Percentiles rank a stretch among this genome's conserved stretches.
phyloP scores from a whole-genome alignment of 352 stramenopile genomes.

The Phytophthora fragariaefolia region DNA sequence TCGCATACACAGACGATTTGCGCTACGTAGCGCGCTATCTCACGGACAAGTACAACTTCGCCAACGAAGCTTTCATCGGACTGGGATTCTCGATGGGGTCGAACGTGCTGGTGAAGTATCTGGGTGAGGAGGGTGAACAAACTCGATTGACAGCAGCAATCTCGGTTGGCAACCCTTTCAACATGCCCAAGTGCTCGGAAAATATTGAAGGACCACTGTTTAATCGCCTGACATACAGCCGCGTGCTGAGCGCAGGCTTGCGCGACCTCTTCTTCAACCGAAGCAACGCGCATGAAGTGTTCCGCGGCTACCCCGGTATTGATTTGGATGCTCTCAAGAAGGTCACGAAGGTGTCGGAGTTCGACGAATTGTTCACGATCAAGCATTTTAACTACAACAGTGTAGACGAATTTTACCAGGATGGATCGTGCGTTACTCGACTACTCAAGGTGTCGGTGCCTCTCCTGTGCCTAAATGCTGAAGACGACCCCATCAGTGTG shows the following conservation, averaged over 20 bases:
- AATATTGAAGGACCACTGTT: slow-evolving; percentile 56
- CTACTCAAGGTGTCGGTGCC: slow-evolving; percentile 48
- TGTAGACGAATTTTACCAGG: slow-evolving; percentile 51
- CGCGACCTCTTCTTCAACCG: slow-evolving; percentile 64
- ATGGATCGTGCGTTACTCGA: slow-evolving; percentile 46
- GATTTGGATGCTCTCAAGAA: slow-evolving; percentile 50
- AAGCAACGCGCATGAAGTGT: slow-evolving; percentile 71
- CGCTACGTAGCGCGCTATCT: slow-evolving; percentile 51
- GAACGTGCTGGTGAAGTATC: slow-evolving; percentile 80
- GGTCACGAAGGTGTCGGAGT: slow-evolving; percentile 54
- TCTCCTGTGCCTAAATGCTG: slow-evolving; percentile 56
- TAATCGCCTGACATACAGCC: slow-evolving; percentile 67
- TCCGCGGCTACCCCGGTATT: slow-evolving; percentile 49
- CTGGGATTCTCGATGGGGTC: slow-evolving; percentile 77
- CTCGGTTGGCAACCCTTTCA: slow-evolving; percentile 75
- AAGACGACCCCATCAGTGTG: slow-evolving; percentile 65
- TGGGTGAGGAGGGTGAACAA: slow-evolving; percentile 58
- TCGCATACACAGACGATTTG: slow-evolving; percentile 73
- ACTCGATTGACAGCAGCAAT: slow-evolving; percentile 52
- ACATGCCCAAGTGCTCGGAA: slow-evolving; percentile 54
- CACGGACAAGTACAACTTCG: slow-evolving; percentile 48
- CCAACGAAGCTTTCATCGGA: slow-evolving; percentile 45
- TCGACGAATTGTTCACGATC: slow-evolving; percentile 71
- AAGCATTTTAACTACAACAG: slow-evolving; percentile 59
- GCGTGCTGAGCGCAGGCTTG: slow-evolving; percentile 53